These are phyloP conservation scores for Exophiala sp. DNA, from an alignment of 2,329 filamentous ascomycete genomes.

Conservation along the genomic window DNA sequence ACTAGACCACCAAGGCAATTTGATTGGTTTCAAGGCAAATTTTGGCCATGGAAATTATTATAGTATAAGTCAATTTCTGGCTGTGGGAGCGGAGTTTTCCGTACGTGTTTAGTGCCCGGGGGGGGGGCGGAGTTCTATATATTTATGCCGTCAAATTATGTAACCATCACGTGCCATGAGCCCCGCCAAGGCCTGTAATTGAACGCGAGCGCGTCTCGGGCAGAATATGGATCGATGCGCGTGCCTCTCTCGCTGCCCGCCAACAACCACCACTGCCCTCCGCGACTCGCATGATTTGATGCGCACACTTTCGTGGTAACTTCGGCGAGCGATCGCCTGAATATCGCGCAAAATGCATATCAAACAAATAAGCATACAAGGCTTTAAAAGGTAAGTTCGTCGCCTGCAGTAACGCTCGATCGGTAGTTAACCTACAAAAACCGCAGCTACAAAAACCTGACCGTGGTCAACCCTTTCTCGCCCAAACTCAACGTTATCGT, in stretches of 20 bases:
- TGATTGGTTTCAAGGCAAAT: neutral
- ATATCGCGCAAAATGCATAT: conserved; percentile 71
- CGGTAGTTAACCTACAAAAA: conserved; percentile 7
- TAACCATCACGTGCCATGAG: too few species aligned
- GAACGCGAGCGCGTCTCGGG: neutral
- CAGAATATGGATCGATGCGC: neutral
- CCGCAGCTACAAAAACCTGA: conserved; percentile 95
- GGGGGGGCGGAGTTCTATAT: too few species aligned
- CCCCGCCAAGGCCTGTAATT: neutral
- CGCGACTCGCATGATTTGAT: neutral
- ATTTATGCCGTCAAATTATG: too few species aligned
- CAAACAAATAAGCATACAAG: conserved; percentile 99
- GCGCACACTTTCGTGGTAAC: neutral
- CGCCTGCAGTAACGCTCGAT: conserved; percentile 3
- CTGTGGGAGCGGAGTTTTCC: conserved; percentile 7
- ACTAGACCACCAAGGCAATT: conserved; percentile 13
- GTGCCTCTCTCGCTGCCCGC: neutral
- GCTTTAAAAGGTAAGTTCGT: conserved; percentile 84
- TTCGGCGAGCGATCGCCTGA: neutral
- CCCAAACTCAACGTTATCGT: conserved; percentile 97
- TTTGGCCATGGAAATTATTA: conserved; percentile 7
- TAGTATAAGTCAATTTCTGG: conserved; percentile 4
- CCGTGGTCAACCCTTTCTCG: conserved; percentile 96
- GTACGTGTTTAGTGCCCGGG: conserved; percentile 7
- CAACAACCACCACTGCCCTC: neutral